Base-by-base conservation (phyloP, 345 rosid species). In the Eucalyptus viminalis region DNA sequence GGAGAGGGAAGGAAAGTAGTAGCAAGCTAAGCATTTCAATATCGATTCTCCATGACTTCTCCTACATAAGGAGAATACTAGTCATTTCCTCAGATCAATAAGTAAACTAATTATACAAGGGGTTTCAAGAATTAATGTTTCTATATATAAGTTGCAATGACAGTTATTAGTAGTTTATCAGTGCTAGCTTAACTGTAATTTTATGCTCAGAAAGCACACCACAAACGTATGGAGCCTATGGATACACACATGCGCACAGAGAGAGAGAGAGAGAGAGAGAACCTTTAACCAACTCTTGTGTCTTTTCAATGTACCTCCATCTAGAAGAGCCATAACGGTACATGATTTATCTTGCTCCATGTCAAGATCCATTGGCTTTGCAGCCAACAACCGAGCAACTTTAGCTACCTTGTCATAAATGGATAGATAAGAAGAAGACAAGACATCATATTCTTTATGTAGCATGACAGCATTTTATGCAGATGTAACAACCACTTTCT, bases 241-340 rank as follows among this genome's bases (percentile, higher is more conserved):
- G 14, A 21, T 21, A 76, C 27, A 76, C 47, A 76, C 8, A 21
- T 21, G 85, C 85, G 1, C 7, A 62, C 37, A n/a, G 40, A 34
- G 43, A 69, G 43, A 69, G 43, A 69, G 47, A 37, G 47, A 69
- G 49, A 15, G 51, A 12, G 14, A 69, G 86, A 34, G 65, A 25
- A 96, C 98, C 99, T 97, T 97, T 76, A 97, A 91, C 99, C 99
- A 97, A 94, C 95, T 96, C 92, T 93, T 96, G 45, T 97, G 99
- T 90, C 99, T 95, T 93, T 90, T 92, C 90, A 97, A 91, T 94
- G 92, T 94, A 60, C 99, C 97, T 90, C 99, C 99, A 89, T 97
- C 99, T 89, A 97, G 91, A 88, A 97, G 98, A 56, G 99, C 97
- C 99, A 97, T 97, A 69, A 97, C 97, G 8, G 97, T 92, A 91